A percentile compares a stretch with the other conserved stretches of the same genome.
phyloP scores from a whole-genome alignment of 495 filamentous ascomycete species.

The Penicillium turbatum region DNA sequence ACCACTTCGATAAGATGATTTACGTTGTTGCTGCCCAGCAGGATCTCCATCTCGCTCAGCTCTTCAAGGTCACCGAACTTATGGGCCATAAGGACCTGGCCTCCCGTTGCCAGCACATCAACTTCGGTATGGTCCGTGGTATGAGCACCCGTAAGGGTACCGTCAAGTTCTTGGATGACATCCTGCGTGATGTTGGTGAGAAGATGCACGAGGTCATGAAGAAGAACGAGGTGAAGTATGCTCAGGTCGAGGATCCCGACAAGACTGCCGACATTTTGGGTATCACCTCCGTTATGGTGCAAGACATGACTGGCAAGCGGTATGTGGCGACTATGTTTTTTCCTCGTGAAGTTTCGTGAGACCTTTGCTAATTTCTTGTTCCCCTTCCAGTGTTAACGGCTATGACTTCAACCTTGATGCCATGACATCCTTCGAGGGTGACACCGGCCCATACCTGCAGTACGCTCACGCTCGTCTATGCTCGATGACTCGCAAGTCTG shows the following conservation, averaged over 20 bases:
- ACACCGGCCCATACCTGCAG: constrained; percentile 68
- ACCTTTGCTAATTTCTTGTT: constrained; percentile 14
- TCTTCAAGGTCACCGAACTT: constrained; percentile 66
- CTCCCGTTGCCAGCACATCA: constrained; percentile 62
- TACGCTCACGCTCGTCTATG: constrained; percentile 66
- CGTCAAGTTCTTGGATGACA: constrained; percentile 67
- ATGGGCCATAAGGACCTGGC: constrained; percentile 62
- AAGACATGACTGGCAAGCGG: constrained; percentile 68
- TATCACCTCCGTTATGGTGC: constrained; percentile 67
- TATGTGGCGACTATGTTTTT: constrained; percentile 27
- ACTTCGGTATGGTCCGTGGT: constrained; percentile 68
- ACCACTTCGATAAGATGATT: constrained; percentile 71
- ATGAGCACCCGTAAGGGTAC: constrained; percentile 68
- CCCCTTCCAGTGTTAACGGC: constrained; percentile 52
- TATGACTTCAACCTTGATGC: constrained; percentile 65
- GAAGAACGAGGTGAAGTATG: constrained; percentile 60
- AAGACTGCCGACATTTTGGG: constrained; percentile 53
- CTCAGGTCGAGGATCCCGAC: constrained; percentile 58
- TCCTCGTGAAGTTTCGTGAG: neutral
- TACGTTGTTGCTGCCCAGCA: constrained; percentile 70
- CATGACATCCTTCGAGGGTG: constrained; percentile 67
- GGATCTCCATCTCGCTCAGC: constrained; percentile 65
- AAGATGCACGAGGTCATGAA: constrained; percentile 72
- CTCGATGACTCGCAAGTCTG: constrained; percentile 55
- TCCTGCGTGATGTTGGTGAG: constrained; percentile 58